phyloP scores from a whole-genome alignment of 2,329 filamentous ascomycete species.

The Hymenoscyphus albidus region DNA sequence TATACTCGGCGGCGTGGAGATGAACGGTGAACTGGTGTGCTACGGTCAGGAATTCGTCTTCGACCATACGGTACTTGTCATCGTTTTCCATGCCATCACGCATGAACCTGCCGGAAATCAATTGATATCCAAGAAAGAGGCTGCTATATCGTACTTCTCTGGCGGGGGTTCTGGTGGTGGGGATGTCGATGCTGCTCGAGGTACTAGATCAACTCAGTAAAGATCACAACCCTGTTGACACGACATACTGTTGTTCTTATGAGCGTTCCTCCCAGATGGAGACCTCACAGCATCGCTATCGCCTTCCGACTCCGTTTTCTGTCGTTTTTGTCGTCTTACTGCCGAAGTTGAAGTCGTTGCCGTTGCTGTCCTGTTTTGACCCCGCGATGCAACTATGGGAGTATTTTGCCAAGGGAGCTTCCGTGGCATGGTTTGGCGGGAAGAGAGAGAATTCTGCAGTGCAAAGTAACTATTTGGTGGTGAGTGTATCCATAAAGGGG shows the following conservation, averaged over 20 bases:
- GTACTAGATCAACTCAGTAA: conserved; percentile 11
- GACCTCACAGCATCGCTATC: background rate
- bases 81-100: conserved; percentile 60
- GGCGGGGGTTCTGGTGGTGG: conserved; percentile 47
- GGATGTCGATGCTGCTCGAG: conserved; percentile 46
- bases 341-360: background rate
- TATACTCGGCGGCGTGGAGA: conserved; percentile 74
- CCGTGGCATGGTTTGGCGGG: conserved; percentile 24
- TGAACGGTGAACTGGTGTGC: conserved; percentile 70
- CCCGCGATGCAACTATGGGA: conserved; percentile 1
- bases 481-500: background rate
- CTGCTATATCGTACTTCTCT: conserved; percentile 40
- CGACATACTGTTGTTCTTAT: background rate
- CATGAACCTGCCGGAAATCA: conserved; percentile 47
- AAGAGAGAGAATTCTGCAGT: background rate
- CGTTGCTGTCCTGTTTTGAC: background rate
- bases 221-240: background rate
- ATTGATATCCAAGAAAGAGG: conserved; percentile 1
- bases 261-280: conserved; percentile 2
- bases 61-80: conserved; percentile 76
- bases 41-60: conserved; percentile 69
- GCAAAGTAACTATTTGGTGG: background rate
- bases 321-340: conserved; percentile 19
- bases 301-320: conserved; percentile 11
- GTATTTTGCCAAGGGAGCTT: conserved; percentile 28